Conservation (phyloP, 1,284 basidiomycete genomes). For the Rhodotorula mucilaginosa region DNA sequence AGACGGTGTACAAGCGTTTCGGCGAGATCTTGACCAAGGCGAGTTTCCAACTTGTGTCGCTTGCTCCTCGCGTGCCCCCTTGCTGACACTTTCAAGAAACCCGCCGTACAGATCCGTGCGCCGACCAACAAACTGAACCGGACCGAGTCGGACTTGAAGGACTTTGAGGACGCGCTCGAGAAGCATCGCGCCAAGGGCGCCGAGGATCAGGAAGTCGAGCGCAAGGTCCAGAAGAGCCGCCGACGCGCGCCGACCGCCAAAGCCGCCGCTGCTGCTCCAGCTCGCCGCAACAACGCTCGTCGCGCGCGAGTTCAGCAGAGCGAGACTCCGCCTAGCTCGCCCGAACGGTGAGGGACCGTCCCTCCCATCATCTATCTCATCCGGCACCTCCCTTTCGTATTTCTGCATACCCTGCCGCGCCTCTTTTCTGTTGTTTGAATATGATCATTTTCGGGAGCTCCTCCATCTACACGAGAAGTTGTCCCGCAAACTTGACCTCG, state of each 20-base stretch:
- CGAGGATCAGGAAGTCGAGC: constrained; percentile 85
- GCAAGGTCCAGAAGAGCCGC: constrained; percentile 62
- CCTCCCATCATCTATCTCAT: too few relatives aligned
- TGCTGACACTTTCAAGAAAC: too few relatives aligned
- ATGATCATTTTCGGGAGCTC: not conserved
- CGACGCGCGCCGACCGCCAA: constrained; percentile 14
- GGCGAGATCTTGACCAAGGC: constrained; percentile 81
- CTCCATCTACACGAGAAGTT: constrained; percentile 24
- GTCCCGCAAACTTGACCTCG: constrained; percentile 11
- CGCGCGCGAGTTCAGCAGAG: constrained; percentile 7
- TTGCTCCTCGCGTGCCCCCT: too few relatives aligned
- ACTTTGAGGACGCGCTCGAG: constrained; percentile 75
- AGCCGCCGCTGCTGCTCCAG: not conserved
- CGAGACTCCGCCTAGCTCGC: constrained; percentile 20
- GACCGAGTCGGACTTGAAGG: constrained; percentile 78
- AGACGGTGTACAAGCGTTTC: constrained; percentile 77
- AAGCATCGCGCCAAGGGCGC: constrained; percentile 79
- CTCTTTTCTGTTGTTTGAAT: constrained; percentile 11
- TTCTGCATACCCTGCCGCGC: not conserved
- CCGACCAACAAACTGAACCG: constrained; percentile 75
- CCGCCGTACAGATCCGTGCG: constrained; percentile 49
- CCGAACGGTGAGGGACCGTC: not conserved
- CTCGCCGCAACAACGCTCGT: not conserved
- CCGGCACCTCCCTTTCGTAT: not conserved
- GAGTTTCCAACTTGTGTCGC: constrained; percentile 16